Percentiles rank a stretch among this genome's conserved stretches.
Evolutionary conservation across 495 filamentous ascomycete genomes (phyloP).

Genomic region (Annulohypoxylon maeteangense): DNA sequence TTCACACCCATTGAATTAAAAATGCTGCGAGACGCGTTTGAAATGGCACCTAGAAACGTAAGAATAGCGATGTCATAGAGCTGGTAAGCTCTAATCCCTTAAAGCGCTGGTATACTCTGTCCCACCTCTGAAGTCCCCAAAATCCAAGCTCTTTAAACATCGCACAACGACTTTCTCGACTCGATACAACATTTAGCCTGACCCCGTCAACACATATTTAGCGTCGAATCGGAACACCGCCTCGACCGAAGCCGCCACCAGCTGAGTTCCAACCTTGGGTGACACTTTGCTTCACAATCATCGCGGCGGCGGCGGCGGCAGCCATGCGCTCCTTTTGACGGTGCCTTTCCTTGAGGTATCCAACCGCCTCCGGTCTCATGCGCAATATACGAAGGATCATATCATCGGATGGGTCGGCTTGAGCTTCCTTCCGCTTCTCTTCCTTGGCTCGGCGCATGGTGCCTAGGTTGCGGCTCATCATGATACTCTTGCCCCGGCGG

Average conservation of each 20-base stretch:
- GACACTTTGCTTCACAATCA: slow-evolving; percentile 94
- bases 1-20: slow-evolving; percentile 6
- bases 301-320: slow-evolving; percentile 87
- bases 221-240: slow-evolving; percentile 53
- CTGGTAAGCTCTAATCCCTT: neutral
- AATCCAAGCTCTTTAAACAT: slow-evolving; percentile 40
- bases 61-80: neutral
- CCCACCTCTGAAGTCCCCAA: slow-evolving; percentile 19
- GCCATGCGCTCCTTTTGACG: slow-evolving; percentile 94
- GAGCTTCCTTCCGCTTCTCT: slow-evolving; percentile 92
- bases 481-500: slow-evolving; percentile 88
- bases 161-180: slow-evolving; percentile 32
- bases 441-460: slow-evolving; percentile 97
- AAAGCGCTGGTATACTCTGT: neutral
- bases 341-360: slow-evolving; percentile 89
- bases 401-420: slow-evolving; percentile 97
- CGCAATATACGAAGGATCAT: slow-evolving; percentile 96
- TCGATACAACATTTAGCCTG: slow-evolving; percentile 1
- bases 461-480: slow-evolving; percentile 93
- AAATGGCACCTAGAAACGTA: neutral
- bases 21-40: slow-evolving; percentile 9
- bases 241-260: slow-evolving; percentile 71
- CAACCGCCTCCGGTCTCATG: slow-evolving; percentile 94
- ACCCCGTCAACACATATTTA: slow-evolving; percentile 25
- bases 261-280: slow-evolving; percentile 68